phyloP scores from a whole-genome alignment of 2,329 filamentous ascomycete genomes.

The Colletotrichum sp. region DNA sequence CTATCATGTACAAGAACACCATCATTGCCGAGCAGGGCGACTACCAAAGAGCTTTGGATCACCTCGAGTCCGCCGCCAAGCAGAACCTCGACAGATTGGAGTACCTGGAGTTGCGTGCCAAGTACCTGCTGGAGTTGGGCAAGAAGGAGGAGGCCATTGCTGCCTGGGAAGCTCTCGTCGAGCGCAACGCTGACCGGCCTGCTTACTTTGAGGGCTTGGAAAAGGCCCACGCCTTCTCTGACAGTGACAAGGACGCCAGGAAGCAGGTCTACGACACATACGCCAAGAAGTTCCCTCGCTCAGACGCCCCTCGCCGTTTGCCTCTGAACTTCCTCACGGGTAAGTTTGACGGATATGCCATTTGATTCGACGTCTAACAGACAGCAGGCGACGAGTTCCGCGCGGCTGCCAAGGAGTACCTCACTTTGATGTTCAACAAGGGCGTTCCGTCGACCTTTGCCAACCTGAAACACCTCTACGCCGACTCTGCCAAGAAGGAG shows the following conservation, averaged over 20 bases:
- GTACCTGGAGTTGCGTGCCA: conserved; percentile 83
- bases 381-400: conserved; percentile 76
- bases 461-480: conserved; percentile 93
- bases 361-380: conserved; percentile 23
- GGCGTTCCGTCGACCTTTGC: conserved; percentile 96
- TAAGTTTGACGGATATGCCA: conserved; percentile 34
- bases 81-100: conserved; percentile 82
- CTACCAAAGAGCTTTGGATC: conserved; percentile 80
- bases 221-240: conserved; percentile 37
- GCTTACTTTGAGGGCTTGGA: conserved; percentile 84
- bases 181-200: conserved; percentile 87
- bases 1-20: conserved; percentile 91
- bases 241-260: conserved; percentile 64
- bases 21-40: conserved; percentile 93
- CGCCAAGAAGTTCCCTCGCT: conserved; percentile 79
- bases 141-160: conserved; percentile 80
- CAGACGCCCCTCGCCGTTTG: conserved; percentile 84
- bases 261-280: conserved; percentile 80
- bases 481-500: conserved; percentile 77
- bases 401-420: conserved; percentile 77
- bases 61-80: conserved; percentile 80
- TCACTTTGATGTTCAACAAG: conserved; percentile 86
- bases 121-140: conserved; percentile 81
- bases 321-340: conserved; percentile 88
- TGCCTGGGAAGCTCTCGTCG: conserved; percentile 81